These are phyloP conservation scores for Ustilago esculenta DNA, from an alignment of 1,284 basidiomycete species.

Conservation along the genomic window DNA sequence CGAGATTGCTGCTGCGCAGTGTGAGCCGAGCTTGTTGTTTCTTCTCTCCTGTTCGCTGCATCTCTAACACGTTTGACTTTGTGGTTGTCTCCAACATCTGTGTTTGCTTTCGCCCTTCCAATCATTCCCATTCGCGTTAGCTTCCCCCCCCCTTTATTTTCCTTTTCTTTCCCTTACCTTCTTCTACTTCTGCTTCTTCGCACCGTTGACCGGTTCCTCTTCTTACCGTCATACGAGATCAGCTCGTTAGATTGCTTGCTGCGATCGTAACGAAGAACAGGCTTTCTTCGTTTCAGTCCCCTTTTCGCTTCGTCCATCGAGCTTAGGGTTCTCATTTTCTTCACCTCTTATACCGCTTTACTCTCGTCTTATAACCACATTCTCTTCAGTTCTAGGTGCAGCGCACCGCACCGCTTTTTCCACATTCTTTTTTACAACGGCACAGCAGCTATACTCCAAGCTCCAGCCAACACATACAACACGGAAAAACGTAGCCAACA, in stretches of 20 bases:
- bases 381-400: constrained; percentile 19
- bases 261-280: constrained; percentile 5
- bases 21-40: too few relatives aligned
- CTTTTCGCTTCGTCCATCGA: constrained; percentile 18
- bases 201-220: too few relatives aligned
- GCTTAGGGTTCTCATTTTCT: constrained; percentile 10
- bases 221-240: constrained; percentile 1
- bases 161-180: too few relatives aligned
- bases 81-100: too few relatives aligned
- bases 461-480: too few relatives aligned
- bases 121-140: too few relatives aligned
- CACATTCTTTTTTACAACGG: constrained; percentile 5
- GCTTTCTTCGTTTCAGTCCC: constrained; percentile 8
- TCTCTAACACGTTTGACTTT: too few relatives aligned
- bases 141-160: too few relatives aligned
- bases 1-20: too few relatives aligned
- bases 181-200: not conserved
- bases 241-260: constrained; percentile 8
- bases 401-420: constrained; percentile 20
- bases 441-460: too few relatives aligned
- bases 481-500: not conserved
- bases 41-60: too few relatives aligned
- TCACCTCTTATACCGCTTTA: constrained; percentile 1
- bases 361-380: constrained; percentile 6
- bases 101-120: too few relatives aligned